phyloP scores from a whole-genome alignment of 148 eudicot species.

The Dianthus caryophyllus region DNA sequence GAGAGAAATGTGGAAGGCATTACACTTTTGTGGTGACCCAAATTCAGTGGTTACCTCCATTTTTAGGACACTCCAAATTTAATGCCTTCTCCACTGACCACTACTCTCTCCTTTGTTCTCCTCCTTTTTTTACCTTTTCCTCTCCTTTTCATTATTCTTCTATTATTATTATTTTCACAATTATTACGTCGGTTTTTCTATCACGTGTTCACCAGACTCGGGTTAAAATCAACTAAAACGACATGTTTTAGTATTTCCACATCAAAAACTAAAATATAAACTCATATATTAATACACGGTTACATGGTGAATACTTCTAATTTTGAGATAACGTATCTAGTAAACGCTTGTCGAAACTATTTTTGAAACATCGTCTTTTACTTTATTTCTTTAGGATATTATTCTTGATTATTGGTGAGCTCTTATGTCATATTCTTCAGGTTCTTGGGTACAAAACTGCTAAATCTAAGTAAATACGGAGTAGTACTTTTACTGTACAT shows the following conservation, averaged over 20 bases:
- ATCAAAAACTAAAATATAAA: no score
- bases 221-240: no score
- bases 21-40: constrained; percentile 22
- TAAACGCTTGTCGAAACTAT: no score
- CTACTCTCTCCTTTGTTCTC: constrained; percentile 15
- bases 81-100: constrained; percentile 28
- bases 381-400: constrained; percentile 11
- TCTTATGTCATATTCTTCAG: constrained; percentile 20
- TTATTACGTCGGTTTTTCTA: no score
- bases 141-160: background rate
- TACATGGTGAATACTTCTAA: no score
- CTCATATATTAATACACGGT: no score
- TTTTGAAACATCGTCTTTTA: background rate
- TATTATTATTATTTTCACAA: background rate
- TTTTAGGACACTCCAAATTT: constrained; percentile 18
- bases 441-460: constrained; percentile 1
- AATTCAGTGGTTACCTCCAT: constrained; percentile 20
- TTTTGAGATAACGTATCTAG: no score
- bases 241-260: no score
- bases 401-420: constrained; percentile 17
- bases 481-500: background rate
- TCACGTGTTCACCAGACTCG: no score
- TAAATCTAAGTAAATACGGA: background rate
- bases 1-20: constrained; percentile 14
- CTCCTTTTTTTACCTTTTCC: background rate